Percentiles rank a stretch among this genome's conserved stretches.
phyloP scores from a whole-genome alignment of 805 yeast genomes.

The Blastobotrys robertii region DNA sequence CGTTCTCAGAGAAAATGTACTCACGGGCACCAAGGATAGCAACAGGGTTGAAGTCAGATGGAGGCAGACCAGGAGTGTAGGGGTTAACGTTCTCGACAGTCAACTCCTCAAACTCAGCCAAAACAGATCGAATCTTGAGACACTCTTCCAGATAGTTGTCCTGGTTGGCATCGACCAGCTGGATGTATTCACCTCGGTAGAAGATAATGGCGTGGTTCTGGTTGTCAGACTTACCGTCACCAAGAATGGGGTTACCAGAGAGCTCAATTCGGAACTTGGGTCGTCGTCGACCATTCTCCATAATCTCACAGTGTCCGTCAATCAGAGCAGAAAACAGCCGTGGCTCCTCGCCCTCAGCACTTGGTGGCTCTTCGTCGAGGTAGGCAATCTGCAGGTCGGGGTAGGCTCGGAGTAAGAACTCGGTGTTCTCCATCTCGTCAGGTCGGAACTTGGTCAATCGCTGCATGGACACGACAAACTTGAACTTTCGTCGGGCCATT shows the following conservation, averaged over 20 bases:
- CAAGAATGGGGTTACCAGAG: constrained; percentile 74
- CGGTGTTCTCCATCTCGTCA: constrained; percentile 60
- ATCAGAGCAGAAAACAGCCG: constrained; percentile 50
- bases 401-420: constrained; percentile 56
- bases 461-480: constrained; percentile 81
- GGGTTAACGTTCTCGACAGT: constrained; percentile 35
- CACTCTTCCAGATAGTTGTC: constrained; percentile 79
- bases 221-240: constrained; percentile 80
- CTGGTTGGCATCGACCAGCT: constrained; percentile 75
- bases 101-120: constrained; percentile 66
- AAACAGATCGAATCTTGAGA: constrained; percentile 60
- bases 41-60: constrained; percentile 41
- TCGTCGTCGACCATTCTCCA: constrained; percentile 46
- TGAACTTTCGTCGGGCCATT: constrained; percentile 72
- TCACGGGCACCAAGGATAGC: constrained; percentile 81
- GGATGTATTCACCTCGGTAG: constrained; percentile 73
- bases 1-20: constrained; percentile 72
- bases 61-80: constrained; percentile 43
- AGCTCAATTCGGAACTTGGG: constrained; percentile 57
- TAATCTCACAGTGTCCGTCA: constrained; percentile 58
- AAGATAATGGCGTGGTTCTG: constrained; percentile 70
- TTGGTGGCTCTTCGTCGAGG: constrained; percentile 77
- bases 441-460: constrained; percentile 54
- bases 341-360: constrained; percentile 36
- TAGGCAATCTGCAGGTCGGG: constrained; percentile 76